Evolutionary conservation across 768 basidiomycete genomes (phyloP), one percentile per base, ranked within the genome.

Genomic region (Hygrocybe coccinea): DNA sequence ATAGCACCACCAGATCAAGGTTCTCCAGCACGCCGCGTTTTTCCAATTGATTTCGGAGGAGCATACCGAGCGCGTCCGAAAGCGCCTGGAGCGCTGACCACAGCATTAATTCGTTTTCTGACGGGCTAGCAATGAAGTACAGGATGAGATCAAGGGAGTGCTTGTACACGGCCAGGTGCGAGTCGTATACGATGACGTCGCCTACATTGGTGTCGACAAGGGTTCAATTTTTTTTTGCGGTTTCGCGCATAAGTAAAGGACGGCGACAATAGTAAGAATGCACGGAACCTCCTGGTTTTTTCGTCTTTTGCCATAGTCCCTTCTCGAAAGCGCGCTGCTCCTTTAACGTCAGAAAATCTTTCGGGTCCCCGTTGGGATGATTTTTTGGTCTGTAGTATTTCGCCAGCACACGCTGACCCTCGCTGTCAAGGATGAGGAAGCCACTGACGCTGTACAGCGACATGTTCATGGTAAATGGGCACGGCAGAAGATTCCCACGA

Each of bases 251-350:
- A 4, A n/a, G n/a, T 21, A 21, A 50, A 37, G 21, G 12, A 24
- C 9, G 21, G 39, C 11, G 39, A n/a, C n/a, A 22, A 4, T 52
- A 17, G 22, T n/a, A 8, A 35, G 41, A 35, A 38, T 39, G 54
- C 41, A 68, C 49, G 78, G 68, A 70, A 95, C 95, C 91, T 73
- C 89, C 89, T 11, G 89, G 78, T 68, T 95, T 91, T 74, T 93
- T 93, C 0, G 95, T 97, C 74, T 99, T 99, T 63, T 91, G 86
- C 81, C 86, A 95, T 34, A 98, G 76, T 0, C 89, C 89, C 76
- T 97, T 95, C 77, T 99, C 97, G 67, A 97, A 97, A 8, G 86
- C 82, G 52, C 90, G 87, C 69, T 97, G 95, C 65, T 99, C 95
- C 70, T 97, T 98, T 62, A 92, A 68, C 5, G 83, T 82, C 12